phyloP scores from a whole-genome alignment of 768 basidiomycete genomes.

The Hypholoma fasciculare region DNA sequence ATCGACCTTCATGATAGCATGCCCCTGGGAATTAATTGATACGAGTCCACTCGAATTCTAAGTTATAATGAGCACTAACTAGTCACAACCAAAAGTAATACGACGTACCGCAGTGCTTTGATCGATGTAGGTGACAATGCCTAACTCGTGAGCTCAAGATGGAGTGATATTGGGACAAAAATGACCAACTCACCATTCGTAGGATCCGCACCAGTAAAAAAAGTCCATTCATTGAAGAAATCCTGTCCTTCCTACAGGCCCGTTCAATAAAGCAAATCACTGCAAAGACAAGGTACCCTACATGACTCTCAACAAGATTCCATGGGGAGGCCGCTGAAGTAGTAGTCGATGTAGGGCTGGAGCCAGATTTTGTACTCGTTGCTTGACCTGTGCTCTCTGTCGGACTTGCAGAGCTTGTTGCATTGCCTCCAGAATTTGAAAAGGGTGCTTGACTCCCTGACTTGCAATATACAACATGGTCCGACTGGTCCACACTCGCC shows the following conservation, averaged over 20 bases:
- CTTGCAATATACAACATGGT: constrained; percentile 46
- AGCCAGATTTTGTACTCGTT: constrained; percentile 7
- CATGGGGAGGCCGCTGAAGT: constrained; percentile 47
- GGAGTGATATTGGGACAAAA: too few species aligned
- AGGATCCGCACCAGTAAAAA: constrained; percentile 69
- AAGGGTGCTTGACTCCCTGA: constrained; percentile 30
- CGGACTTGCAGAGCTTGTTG: constrained; percentile 12
- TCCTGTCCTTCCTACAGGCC: constrained; percentile 52
- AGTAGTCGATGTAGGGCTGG: constrained; percentile 16
- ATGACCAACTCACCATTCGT: constrained; percentile 55
- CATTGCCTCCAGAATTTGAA: constrained; percentile 14
- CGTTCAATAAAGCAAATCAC: background rate
- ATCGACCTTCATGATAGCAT: constrained; percentile 88
- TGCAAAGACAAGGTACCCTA: constrained; percentile 21
- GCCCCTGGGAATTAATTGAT: constrained; percentile 65
- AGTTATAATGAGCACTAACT: background rate
- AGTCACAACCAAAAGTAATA: constrained; percentile 5
- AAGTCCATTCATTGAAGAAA: constrained; percentile 86
- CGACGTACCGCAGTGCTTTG: constrained; percentile 55
- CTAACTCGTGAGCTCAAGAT: background rate
- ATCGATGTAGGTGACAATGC: constrained; percentile 62
- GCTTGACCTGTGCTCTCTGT: background rate
- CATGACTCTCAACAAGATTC: constrained; percentile 61
- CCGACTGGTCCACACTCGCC: constrained; percentile 21
- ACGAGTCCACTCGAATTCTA: constrained; percentile 61